Base-by-base conservation (phyloP, 805 yeast species). In the Candida lessepsii region DNA sequence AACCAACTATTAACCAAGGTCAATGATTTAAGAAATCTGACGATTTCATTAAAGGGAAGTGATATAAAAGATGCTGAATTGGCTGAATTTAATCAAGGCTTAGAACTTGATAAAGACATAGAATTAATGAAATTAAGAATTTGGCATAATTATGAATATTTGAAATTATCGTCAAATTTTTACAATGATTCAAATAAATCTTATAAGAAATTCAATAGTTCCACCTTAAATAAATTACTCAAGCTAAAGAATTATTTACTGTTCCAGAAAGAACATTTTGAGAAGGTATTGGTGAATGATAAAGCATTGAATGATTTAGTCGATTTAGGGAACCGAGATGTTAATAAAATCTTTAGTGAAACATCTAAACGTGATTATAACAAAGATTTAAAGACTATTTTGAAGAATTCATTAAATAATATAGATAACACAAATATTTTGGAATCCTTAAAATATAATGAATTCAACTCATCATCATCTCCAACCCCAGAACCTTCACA, bases 241-340 rank as follows among this genome's bases (percentile, higher is more conserved):
- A 70, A 69, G 46, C 47, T 70, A 31, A 59, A 60, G 48, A 59
- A 62, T 42, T 69, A 68, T 41, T 57, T 70, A 28, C 66, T 62
- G 45, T 65, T 49, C 45, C 73, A 70, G 40, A 52, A 51, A 33
- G 50, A 52, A n/a, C 37, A 57, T 11, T 61, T 63, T 28, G 41
- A 45, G n/a, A 52, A 54, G 5, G 26, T 50, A n/a, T 39, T 61
- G 9, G 16, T 20, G 13, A 40, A 25, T 27, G 45, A 39, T 8
- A 47, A 47, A 24, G 9, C 21, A 2, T 37, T 41, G 18, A 48
- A 48, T 28, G 53, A 47, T 11, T 37, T 46, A n/a, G 47, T 51
- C 29, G 61, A 60, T 33, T 46, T 59, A 15, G 47, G 45, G 21
- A 47, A 45, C 36, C 54, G 49, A 45, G 58, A 53, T 4, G 35